Percentiles rank a stretch among this genome's conserved stretches.
phyloP scores from a whole-genome alignment of 768 basidiomycete genomes.

The Tubosaeta sp. region DNA sequence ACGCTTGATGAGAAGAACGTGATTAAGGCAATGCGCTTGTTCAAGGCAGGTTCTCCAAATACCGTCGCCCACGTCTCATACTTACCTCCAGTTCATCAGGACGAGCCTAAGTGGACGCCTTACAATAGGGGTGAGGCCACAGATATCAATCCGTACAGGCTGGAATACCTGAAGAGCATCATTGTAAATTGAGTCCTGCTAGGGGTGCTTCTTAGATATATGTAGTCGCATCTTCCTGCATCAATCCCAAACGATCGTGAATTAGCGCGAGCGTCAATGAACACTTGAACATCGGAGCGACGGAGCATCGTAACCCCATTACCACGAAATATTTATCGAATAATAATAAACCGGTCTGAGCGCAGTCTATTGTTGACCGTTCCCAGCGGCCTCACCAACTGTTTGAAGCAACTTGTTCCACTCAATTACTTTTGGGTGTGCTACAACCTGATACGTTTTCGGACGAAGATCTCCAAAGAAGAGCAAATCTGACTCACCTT shows the following conservation, averaged over 20 bases:
- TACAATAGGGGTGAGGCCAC: constrained; percentile 60
- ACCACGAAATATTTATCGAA: constrained; percentile 10
- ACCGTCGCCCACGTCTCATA: neutral
- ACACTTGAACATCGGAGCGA: neutral
- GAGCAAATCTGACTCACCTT: constrained; percentile 33
- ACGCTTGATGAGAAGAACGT: constrained; percentile 74
- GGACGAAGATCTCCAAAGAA: neutral
- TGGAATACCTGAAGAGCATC: constrained; percentile 55
- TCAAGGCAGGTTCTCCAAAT: constrained; percentile 53
- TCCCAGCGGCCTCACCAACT: neutral
- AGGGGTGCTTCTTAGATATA: neutral
- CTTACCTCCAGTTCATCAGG: constrained; percentile 40
- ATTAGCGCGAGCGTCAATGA: neutral
- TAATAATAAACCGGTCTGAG: neutral
- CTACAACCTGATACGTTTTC: constrained; percentile 32
- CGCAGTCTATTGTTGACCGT: neutral
- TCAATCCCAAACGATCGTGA: neutral
- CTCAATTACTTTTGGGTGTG: constrained; percentile 41
- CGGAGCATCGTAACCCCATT: neutral
- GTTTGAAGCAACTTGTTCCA: constrained; percentile 35
- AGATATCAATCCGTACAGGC: constrained; percentile 59
- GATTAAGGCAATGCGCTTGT: constrained; percentile 77
- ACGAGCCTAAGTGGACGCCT: constrained; percentile 89
- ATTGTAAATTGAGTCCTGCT: constrained; percentile 27
- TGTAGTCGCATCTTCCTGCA: neutral